These are phyloP conservation scores for Sporothrix curviconia DNA, from an alignment of 2,329 filamentous ascomycete species.

Conservation along the genomic window DNA sequence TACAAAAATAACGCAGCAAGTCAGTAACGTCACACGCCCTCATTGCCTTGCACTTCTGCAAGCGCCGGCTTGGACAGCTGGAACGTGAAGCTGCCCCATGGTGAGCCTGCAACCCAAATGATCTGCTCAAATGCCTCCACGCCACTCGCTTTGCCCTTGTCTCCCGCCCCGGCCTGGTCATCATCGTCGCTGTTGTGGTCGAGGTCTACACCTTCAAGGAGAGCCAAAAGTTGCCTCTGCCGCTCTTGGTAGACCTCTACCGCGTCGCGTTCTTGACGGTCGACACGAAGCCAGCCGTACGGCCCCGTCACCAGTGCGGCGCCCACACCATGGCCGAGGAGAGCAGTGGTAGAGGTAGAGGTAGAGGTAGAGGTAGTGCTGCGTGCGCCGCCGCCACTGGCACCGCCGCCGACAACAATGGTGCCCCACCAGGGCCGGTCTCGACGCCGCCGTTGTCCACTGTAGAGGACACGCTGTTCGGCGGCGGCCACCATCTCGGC, in stretches of 20 bases:
- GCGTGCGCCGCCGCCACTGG: constrained; percentile 12
- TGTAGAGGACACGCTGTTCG: constrained; percentile 46
- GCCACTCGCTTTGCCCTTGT: background rate
- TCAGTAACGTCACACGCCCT: background rate
- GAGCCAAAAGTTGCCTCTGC: constrained; percentile 38
- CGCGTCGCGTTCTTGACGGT: constrained; percentile 24
- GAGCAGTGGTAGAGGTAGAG: too few relatives aligned
- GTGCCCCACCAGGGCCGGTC: constrained; percentile 53
- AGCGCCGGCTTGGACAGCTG: background rate
- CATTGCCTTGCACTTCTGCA: background rate
- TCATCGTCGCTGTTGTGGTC: constrained; percentile 28
- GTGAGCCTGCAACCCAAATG: constrained; percentile 42
- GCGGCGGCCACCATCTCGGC: constrained; percentile 34
- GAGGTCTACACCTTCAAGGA: constrained; percentile 28
- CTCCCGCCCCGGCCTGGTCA: background rate
- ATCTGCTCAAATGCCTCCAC: constrained; percentile 33
- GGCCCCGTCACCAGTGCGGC: constrained; percentile 32
- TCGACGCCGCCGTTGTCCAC: constrained; percentile 35
- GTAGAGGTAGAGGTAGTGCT: constrained; percentile 14
- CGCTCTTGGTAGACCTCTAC: constrained; percentile 19
- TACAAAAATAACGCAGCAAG: too few relatives aligned
- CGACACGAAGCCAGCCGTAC: constrained; percentile 49
- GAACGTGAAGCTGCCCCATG: constrained; percentile 41
- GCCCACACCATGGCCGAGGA: constrained; percentile 12
- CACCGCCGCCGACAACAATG: constrained; percentile 42